Percentiles rank a stretch among this genome's conserved stretches.
Evolutionary conservation across 2,329 filamentous ascomycete genomes (phyloP).

Genomic region (Esteya vermicola): DNA sequence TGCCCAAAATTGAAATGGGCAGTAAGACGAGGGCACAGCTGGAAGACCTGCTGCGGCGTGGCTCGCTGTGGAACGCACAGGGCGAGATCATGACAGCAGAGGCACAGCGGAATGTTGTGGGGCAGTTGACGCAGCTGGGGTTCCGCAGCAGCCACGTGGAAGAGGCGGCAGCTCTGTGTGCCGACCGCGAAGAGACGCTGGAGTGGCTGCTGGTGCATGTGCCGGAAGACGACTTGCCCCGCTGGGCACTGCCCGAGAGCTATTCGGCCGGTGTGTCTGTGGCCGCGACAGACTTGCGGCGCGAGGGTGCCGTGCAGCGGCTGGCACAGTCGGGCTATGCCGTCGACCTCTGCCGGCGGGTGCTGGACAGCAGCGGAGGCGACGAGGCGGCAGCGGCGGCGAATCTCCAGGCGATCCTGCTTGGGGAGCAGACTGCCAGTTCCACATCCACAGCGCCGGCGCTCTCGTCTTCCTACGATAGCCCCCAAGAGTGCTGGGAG

Average conservation of each 20-base stretch:
- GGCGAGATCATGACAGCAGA: constrained; percentile 46
- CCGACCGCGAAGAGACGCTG: constrained; percentile 79
- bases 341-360: constrained; percentile 64
- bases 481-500: constrained; percentile 56
- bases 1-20: constrained; percentile 89
- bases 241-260: constrained; percentile 80
- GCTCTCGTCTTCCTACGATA: constrained; percentile 19
- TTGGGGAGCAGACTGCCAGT: no score
- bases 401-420: constrained; percentile 57
- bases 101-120: constrained; percentile 47
- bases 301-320: constrained; percentile 70
- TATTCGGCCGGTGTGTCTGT: constrained; percentile 86
- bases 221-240: constrained; percentile 88
- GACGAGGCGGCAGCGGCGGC: constrained; percentile 70
- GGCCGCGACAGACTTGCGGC: constrained; percentile 65
- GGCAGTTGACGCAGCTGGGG: constrained; percentile 62
- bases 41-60: constrained; percentile 63
- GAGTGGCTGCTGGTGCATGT: constrained; percentile 97
- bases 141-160: constrained; percentile 84
- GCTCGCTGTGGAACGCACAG: constrained; percentile 80
- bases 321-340: constrained; percentile 76
- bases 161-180: constrained; percentile 77
- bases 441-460: no score
- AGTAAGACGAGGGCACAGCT: constrained; percentile 63
- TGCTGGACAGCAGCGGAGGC: constrained; percentile 53